Conservation (phyloP, 345 rosid species). For the Citrus cavaleriei region DNA sequence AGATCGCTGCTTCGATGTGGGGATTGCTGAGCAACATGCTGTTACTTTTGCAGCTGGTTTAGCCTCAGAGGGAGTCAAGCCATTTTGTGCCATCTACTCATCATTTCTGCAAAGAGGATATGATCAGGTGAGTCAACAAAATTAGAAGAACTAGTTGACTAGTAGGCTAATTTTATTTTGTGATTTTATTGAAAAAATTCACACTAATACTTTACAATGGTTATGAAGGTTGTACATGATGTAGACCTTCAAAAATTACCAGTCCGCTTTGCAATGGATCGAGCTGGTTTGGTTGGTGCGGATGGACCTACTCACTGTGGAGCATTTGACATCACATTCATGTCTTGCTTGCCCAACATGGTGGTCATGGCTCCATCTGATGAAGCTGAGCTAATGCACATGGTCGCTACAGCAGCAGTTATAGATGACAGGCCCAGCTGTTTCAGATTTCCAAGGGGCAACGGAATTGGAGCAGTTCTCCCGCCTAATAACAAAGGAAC, state of each 20-base stretch:
- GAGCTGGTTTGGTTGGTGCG: constrained; percentile 79
- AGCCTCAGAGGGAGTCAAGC: constrained; percentile 71
- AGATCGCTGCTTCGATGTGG: constrained; percentile 74
- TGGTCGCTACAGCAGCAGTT: constrained; percentile 75
- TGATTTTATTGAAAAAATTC: not conserved
- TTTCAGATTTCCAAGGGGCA: constrained; percentile 82
- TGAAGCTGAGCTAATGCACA: constrained; percentile 75
- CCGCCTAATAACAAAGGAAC: constrained; percentile 57
- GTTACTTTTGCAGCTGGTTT: constrained; percentile 81
- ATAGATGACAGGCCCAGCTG: constrained; percentile 82
- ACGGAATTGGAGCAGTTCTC: constrained; percentile 54
- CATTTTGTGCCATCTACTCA: constrained; percentile 79
- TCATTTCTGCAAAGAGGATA: constrained; percentile 75
- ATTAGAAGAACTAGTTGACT: not conserved
- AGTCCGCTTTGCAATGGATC: constrained; percentile 63
- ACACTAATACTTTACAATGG: not conserved
- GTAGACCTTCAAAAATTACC: constrained; percentile 78
- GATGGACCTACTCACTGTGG: constrained; percentile 84
- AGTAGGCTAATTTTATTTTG: not conserved
- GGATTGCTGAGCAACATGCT: constrained; percentile 79
- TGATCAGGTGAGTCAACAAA: constrained; percentile 52
- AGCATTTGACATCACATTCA: constrained; percentile 63
- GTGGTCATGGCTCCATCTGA: constrained; percentile 83
- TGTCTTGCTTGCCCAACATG: constrained; percentile 87
- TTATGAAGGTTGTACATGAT: constrained; percentile 62